Percentiles rank a stretch among this genome's conserved stretches.
These are phyloP conservation scores for Vicia faba DNA, from an alignment of 306 rosid genomes.

Conservation along the genomic window DNA sequence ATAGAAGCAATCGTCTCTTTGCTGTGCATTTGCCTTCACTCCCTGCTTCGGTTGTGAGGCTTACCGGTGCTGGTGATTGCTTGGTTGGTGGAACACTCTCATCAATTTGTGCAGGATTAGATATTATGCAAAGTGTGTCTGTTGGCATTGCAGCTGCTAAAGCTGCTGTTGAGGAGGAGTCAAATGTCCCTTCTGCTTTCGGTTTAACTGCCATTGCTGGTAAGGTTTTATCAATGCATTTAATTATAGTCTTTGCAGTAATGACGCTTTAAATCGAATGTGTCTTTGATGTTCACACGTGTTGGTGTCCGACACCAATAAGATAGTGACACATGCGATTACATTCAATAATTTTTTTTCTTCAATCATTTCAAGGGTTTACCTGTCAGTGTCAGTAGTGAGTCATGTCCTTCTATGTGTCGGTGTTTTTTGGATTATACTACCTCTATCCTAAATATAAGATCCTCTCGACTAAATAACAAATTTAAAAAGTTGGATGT, in stretches of 20 bases:
- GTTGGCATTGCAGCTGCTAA: conserved; percentile 89
- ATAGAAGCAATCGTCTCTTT: conserved; percentile 53
- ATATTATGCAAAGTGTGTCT: conserved; percentile 75
- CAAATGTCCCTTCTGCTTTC: conserved; percentile 68
- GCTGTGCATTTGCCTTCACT: conserved; percentile 82
- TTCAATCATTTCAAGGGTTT: background rate
- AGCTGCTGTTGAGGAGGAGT: conserved; percentile 77
- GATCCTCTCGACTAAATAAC: no score
- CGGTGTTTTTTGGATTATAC: background rate
- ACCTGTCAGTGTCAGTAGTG: background rate
- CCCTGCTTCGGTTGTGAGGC: conserved; percentile 79
- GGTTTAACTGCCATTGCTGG: conserved; percentile 62
- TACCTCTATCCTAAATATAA: no score
- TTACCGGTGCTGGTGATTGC: conserved; percentile 94
- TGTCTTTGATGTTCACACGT: background rate
- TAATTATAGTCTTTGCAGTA: conserved; percentile 1
- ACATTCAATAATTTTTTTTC: background rate
- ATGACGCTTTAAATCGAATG: background rate
- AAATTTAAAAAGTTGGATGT: no score
- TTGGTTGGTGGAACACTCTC: conserved; percentile 79
- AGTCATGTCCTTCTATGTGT: background rate
- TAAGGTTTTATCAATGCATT: conserved; percentile 34
- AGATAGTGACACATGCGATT: background rate
- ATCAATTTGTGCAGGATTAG: conserved; percentile 77
- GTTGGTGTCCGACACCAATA: background rate